Base-by-base conservation (phyloP, 2,329 filamentous ascomycete genomes). In the Penicillium brevicompactum region DNA sequence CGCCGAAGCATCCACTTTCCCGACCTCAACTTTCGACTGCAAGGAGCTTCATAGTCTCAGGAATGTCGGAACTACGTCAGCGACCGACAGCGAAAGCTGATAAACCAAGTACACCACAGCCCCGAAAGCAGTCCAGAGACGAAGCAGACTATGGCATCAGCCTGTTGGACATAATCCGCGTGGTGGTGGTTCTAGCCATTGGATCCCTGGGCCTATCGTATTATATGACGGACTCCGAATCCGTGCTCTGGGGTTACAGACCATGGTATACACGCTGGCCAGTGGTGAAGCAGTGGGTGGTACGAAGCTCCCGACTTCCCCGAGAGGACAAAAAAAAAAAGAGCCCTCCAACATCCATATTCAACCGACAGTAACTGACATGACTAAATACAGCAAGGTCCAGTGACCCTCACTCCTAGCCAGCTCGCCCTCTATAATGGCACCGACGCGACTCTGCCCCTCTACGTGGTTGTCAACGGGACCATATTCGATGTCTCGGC, bases 381-480 rank as follows among this genome's bases (percentile, higher is more conserved):
- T 31, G 4, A 11, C n/a, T 21, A 5, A 48, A 42, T 55, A 59
- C 57, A 81, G 79, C 70, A 74, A 60, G 79, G 80, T 4, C 89
- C 91, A 13, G 59, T 90, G 48, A 78, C 83, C 70, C 82, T 97
- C 38, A 96, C 91, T 1, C 88, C 89, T 53, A 79, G 81, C 18
- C 82, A 97, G 72, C 87, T 99, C 46, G 73, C 83, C 44, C 72
- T 78, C 48, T 95, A 89, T 81, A 87, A 96, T 76, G 95, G 94
- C 76, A 82, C 78, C 55, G 87, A 96, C 74, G 79, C 86, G 9
- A 73, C 76, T 7, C 86, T 88, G 56, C 94, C 94, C 6, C 85
- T 97, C 72, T 96, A 96, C 78, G 84, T 99, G 53, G 91, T 92
- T 59, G 86, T 99, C 67, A 87, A 88, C 71, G 82, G 83, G 62